These are phyloP conservation scores for Myxozyma monticola DNA, from an alignment of 805 yeast genomes.

Conservation along the genomic window DNA sequence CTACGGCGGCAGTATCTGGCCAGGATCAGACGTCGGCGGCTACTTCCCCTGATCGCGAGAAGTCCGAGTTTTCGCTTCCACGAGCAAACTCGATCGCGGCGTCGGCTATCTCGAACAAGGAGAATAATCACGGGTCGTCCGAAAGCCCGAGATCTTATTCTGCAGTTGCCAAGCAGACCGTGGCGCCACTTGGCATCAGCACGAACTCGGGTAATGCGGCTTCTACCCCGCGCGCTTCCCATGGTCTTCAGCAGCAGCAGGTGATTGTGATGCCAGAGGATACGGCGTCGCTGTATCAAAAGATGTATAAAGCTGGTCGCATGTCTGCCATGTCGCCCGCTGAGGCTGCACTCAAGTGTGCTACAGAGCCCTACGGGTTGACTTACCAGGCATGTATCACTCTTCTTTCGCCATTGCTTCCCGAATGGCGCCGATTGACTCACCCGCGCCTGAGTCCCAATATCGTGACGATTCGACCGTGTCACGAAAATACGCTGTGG, in stretches of 20 bases:
- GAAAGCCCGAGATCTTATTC: constrained; percentile 21
- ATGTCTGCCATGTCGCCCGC: constrained; percentile 29
- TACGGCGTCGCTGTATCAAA: constrained; percentile 2
- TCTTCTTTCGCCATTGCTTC: constrained; percentile 23
- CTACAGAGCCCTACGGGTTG: constrained; percentile 22
- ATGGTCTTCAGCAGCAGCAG: constrained; percentile 3
- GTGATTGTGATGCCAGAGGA: constrained; percentile 24
- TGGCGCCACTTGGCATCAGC: constrained; percentile 15
- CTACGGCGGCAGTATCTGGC: background rate
- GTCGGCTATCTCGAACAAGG: constrained; percentile 1
- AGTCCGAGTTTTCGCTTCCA: background rate
- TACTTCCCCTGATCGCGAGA: background rate
- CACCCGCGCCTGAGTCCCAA: constrained; percentile 31
- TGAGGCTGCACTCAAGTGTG: constrained; percentile 21
- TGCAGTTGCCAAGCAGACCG: constrained; percentile 14
- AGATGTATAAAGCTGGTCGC: constrained; percentile 16
- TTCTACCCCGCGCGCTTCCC: background rate
- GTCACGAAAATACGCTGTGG: constrained; percentile 30
- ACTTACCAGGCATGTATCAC: constrained; percentile 30
- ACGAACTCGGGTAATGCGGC: constrained; percentile 1
- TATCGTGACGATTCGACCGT: constrained; percentile 28
- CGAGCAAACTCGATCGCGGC: background rate
- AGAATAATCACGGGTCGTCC: background rate
- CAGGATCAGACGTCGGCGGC: background rate
- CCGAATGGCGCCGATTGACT: constrained; percentile 25